These are phyloP conservation scores for Spinacia oleracea DNA, from an alignment of 179 eudicot genomes.

Conservation along the genomic window DNA sequence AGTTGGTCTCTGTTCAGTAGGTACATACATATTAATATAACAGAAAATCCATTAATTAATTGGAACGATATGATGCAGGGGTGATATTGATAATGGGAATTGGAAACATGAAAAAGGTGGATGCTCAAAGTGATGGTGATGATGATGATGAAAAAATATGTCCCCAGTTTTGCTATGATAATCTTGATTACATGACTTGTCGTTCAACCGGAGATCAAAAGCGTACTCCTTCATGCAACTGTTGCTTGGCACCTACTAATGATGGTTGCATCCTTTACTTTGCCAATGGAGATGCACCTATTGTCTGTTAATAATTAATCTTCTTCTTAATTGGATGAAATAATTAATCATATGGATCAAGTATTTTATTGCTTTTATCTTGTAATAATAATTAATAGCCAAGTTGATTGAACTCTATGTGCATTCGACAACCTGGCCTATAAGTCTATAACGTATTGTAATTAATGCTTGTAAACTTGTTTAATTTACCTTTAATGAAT, in stretches of 20 bases:
- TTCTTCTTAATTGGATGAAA: neutral
- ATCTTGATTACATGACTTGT: constrained; percentile 22
- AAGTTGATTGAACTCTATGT: neutral
- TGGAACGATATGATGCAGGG: too few species aligned
- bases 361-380: neutral
- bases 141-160: constrained; percentile 20
- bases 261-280: constrained; percentile 17
- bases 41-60: neutral
- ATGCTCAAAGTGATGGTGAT: constrained; percentile 11
- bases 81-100: constrained; percentile 18
- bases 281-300: neutral
- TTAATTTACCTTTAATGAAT: too few species aligned
- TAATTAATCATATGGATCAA: neutral
- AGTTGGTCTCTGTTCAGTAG: too few species aligned
- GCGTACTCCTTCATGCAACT: constrained; percentile 13
- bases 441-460: neutral
- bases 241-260: constrained; percentile 17
- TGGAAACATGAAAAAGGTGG: constrained; percentile 9
- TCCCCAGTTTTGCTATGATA: constrained; percentile 17
- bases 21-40: neutral
- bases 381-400: neutral
- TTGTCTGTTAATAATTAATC: neutral
- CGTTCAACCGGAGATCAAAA: constrained; percentile 14
- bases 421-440: too few species aligned
- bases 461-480: too few species aligned